Conservation (phyloP, 2,329 filamentous ascomycete species). For the Paecilomyces variotii region DNA sequence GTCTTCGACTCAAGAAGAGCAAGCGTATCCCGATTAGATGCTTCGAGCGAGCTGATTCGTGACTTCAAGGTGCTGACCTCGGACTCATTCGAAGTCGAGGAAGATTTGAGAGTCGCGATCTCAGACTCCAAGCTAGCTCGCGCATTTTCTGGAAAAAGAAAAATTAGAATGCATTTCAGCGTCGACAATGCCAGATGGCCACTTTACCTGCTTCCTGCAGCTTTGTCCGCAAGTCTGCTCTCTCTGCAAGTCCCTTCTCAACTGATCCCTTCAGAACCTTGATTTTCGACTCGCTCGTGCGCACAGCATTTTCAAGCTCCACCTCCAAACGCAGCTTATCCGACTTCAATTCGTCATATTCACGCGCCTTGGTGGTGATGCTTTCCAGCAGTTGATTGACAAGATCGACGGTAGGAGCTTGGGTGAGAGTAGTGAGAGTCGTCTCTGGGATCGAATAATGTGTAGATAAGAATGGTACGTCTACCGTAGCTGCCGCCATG, state of each 20-base stretch:
- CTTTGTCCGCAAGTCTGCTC: constrained; percentile 72
- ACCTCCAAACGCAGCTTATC: constrained; percentile 87
- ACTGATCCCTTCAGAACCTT: constrained; percentile 73
- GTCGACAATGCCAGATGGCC: background rate
- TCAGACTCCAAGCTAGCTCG: constrained; percentile 73
- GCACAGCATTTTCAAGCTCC: constrained; percentile 83
- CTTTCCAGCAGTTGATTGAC: constrained; percentile 67
- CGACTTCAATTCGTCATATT: constrained; percentile 72
- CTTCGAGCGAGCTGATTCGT: constrained; percentile 78
- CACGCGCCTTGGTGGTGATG: constrained; percentile 69
- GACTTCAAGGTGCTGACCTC: constrained; percentile 68
- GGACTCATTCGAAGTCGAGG: constrained; percentile 57
- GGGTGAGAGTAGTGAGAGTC: constrained; percentile 48
- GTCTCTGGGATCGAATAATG: constrained; percentile 51
- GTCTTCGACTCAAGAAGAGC: constrained; percentile 86
- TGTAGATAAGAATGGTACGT: constrained; percentile 52
- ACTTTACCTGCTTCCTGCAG: constrained; percentile 69
- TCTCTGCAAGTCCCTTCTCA: constrained; percentile 75
- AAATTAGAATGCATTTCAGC: constrained; percentile 8
- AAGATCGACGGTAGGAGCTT: constrained; percentile 64
- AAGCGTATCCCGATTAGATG: constrained; percentile 84
- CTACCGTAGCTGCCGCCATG: constrained; percentile 51
- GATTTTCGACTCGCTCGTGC: constrained; percentile 72
- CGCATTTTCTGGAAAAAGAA: constrained; percentile 55
- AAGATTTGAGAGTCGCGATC: constrained; percentile 67